Evolutionary conservation across 202 grass and related monocot genomes (phyloP).

Genomic region (Digitaria exilis): DNA sequence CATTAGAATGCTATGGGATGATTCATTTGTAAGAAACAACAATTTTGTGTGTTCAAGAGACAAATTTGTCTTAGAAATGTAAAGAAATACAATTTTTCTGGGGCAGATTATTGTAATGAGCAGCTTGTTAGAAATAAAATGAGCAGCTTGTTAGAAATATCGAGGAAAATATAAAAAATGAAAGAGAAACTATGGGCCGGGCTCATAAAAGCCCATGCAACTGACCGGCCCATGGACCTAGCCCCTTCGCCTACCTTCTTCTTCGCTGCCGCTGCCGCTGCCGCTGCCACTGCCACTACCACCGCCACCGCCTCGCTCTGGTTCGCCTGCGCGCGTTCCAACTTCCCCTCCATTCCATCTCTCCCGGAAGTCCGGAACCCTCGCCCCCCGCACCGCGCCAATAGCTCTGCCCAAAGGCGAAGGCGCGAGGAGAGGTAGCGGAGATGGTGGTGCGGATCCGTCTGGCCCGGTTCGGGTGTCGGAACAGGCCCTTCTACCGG

Average conservation of each 20-base stretch:
- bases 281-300: too few species aligned
- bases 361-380: not conserved
- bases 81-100: not conserved
- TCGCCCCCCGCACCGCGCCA: not conserved
- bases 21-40: not conserved
- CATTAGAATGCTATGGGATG: not conserved
- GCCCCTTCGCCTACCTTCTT: not conserved
- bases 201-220: not conserved
- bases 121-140: too few species aligned
- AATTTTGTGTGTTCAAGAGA: not conserved
- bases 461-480: conserved; percentile 70
- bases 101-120: too few species aligned
- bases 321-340: not conserved
- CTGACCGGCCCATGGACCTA: not conserved
- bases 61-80: not conserved
- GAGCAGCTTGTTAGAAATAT: too few species aligned
- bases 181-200: not conserved
- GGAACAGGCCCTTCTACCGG: conserved; percentile 77
- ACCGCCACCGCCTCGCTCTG: not conserved
- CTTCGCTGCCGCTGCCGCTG: too few species aligned
- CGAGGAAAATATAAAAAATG: not conserved
- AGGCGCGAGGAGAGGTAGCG: not conserved
- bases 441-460: conserved; percentile 68
- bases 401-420: not conserved
- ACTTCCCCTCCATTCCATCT: not conserved